phyloP scores from a whole-genome alignment of 2,329 filamentous ascomycete genomes.

The Alternaria sp. region DNA sequence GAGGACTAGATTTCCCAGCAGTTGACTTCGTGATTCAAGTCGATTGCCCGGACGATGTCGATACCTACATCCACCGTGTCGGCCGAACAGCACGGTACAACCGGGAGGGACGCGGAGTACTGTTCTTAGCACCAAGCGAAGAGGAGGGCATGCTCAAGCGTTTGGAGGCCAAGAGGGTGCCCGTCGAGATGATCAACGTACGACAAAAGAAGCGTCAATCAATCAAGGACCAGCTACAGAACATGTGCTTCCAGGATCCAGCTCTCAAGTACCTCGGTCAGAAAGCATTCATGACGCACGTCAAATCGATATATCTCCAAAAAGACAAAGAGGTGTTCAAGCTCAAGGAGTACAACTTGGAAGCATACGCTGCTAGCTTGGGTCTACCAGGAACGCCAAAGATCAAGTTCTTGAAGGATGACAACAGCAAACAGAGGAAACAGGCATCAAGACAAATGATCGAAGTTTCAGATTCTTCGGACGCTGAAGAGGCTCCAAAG shows the following conservation, averaged over 20 bases:
- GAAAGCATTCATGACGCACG: slow-evolving; percentile 93
- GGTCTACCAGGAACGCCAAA: slow-evolving; percentile 90
- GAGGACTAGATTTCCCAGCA: slow-evolving; percentile 93
- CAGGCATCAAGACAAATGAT: slow-evolving; percentile 78
- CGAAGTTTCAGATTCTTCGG: slow-evolving; percentile 66
- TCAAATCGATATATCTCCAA: slow-evolving; percentile 83
- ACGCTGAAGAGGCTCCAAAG: slow-evolving; percentile 60
- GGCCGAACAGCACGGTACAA: slow-evolving; percentile 95
- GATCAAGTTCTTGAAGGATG: slow-evolving; percentile 91
- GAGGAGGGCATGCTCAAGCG: slow-evolving; percentile 89
- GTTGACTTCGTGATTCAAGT: slow-evolving; percentile 99
- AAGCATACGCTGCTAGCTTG: slow-evolving; percentile 83
- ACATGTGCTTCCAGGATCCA: slow-evolving; percentile 94
- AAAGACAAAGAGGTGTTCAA: slow-evolving; percentile 93
- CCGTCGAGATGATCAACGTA: slow-evolving; percentile 85
- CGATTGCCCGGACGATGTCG: slow-evolving; percentile 95
- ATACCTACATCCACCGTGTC: slow-evolving; percentile 97
- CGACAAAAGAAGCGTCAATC: slow-evolving; percentile 88
- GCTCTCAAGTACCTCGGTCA: slow-evolving; percentile 94
- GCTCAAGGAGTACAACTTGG: slow-evolving; percentile 80
- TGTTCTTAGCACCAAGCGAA: slow-evolving; percentile 92
- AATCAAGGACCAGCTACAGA: slow-evolving; percentile 85
- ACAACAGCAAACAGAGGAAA: slow-evolving; percentile 85
- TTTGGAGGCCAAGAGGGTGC: slow-evolving; percentile 88
- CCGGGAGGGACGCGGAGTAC: slow-evolving; percentile 82